Percentiles rank a stretch among this genome's conserved stretches.
Evolutionary conservation across 1,284 basidiomycete species (phyloP).

Genomic region (Taiwanofungus camphoratus): DNA sequence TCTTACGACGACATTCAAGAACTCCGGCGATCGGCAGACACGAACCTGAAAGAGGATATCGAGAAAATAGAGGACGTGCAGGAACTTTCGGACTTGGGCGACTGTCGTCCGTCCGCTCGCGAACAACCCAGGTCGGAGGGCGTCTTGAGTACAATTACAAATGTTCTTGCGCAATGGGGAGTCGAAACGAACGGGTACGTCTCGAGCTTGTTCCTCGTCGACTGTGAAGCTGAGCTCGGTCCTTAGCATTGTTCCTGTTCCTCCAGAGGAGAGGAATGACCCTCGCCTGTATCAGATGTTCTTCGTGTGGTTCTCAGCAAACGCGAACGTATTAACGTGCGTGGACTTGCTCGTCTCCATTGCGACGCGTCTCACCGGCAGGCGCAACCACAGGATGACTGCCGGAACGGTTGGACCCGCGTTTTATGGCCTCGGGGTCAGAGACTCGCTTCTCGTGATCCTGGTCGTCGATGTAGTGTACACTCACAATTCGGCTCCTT

Average conservation of each 20-base stretch:
- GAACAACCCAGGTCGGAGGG: constrained; percentile 9
- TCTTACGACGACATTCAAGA: too few relatives aligned
- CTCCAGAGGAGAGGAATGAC: constrained; percentile 41
- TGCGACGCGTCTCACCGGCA: background rate
- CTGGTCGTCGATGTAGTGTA: constrained; percentile 52
- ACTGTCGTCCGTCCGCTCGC: constrained; percentile 4
- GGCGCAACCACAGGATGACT: constrained; percentile 33
- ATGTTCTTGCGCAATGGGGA: constrained; percentile 20
- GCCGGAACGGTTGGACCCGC: constrained; percentile 56
- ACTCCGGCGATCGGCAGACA: too few relatives aligned
- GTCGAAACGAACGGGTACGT: constrained; percentile 26
- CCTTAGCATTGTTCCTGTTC: constrained; percentile 46
- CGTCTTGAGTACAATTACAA: constrained; percentile 12
- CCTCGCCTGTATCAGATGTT: constrained; percentile 57
- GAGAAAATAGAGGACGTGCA: too few relatives aligned
- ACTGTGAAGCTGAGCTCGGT: background rate
- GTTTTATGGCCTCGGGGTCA: constrained; percentile 50
- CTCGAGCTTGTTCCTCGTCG: background rate
- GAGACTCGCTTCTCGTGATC: constrained; percentile 46
- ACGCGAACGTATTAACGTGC: constrained; percentile 53
- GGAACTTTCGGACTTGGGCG: too few relatives aligned
- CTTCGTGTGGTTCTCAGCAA: constrained; percentile 61
- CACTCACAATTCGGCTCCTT: constrained; percentile 18
- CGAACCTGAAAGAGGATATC: too few relatives aligned
- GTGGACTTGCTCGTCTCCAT: constrained; percentile 8